Percentiles rank a stretch among this genome's conserved stretches.
Evolutionary conservation across 768 basidiomycete species (phyloP).

Genomic region (Hypsizygus marmoreus): DNA sequence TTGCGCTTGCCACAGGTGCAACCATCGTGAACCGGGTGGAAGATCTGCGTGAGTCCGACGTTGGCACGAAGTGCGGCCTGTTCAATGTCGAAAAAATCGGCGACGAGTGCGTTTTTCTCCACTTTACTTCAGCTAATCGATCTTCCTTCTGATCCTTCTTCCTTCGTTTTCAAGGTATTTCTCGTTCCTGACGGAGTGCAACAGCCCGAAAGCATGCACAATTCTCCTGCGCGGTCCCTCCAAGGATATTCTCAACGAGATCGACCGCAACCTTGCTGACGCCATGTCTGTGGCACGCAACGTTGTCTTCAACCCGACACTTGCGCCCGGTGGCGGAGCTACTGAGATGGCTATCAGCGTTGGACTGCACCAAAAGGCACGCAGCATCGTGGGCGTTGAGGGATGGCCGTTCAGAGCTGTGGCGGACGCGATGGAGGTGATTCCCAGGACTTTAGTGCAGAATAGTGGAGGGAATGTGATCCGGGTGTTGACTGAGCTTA

Average conservation of each 20-base stretch:
- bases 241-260: slow-evolving; percentile 97
- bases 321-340: slow-evolving; percentile 96
- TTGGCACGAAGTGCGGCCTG: slow-evolving; percentile 93
- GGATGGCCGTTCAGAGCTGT: slow-evolving; percentile 92
- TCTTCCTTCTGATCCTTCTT: not conserved
- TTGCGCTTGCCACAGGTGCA: slow-evolving; percentile 92
- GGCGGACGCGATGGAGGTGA: slow-evolving; percentile 96
- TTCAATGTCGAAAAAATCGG: slow-evolving; percentile 98
- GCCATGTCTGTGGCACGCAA: slow-evolving; percentile 98
- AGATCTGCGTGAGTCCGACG: slow-evolving; percentile 87
- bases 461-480: slow-evolving; percentile 97
- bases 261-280: slow-evolving; percentile 96
- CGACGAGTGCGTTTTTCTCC: slow-evolving; percentile 67
- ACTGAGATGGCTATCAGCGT: slow-evolving; percentile 98
- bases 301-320: slow-evolving; percentile 90
- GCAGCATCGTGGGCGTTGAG: slow-evolving; percentile 83
- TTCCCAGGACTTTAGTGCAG: slow-evolving; percentile 92
- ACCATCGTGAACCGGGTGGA: slow-evolving; percentile 97
- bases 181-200: slow-evolving; percentile 93
- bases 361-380: slow-evolving; percentile 77
- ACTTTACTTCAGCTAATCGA: no score
- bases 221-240: slow-evolving; percentile 97
- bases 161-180: slow-evolving; percentile 68
- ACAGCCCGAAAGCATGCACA: slow-evolving; percentile 92
- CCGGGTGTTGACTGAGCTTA: slow-evolving; percentile 86